phyloP scores from a whole-genome alignment of 2,329 filamentous ascomycete genomes.

The Epichloe hybrida region DNA sequence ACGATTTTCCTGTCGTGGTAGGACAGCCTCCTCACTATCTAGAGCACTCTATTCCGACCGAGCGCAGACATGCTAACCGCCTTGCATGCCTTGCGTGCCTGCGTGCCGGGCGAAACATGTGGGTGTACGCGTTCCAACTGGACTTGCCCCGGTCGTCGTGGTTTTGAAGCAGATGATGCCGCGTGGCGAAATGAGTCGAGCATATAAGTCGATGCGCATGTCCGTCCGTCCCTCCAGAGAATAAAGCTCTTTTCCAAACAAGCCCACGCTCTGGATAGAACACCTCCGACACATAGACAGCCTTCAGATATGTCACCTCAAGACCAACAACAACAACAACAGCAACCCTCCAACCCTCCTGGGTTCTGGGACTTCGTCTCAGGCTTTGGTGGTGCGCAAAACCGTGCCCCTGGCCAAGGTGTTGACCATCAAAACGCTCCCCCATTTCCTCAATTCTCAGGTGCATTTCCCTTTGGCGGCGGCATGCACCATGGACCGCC shows the following conservation, averaged over 20 bases:
- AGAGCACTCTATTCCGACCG: no score
- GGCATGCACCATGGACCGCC: conserved; percentile 4
- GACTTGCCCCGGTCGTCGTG: no score
- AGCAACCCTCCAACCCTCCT: neutral
- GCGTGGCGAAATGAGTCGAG: neutral
- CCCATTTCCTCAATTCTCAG: conserved; percentile 12
- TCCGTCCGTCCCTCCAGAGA: no score
- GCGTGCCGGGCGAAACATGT: no score
- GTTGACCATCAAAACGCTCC: conserved; percentile 21
- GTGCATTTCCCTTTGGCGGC: conserved; percentile 22
- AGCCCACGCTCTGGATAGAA: no score
- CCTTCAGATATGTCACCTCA: conserved; percentile 13
- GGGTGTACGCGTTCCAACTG: no score
- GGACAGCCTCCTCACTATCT: no score
- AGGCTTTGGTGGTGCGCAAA: conserved; percentile 15
- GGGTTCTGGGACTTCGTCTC: conserved; percentile 23
- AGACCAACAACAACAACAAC: conserved; percentile 3
- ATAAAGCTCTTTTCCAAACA: no score
- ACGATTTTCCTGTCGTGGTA: no score
- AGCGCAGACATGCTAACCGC: no score
- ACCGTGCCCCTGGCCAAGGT: conserved; percentile 19
- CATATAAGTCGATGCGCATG: neutral
- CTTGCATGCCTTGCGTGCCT: no score
- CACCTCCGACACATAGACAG: neutral
- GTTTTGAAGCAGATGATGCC: no score